These are phyloP conservation scores for Ceriops tagal DNA, from an alignment of 345 rosid genomes.

Conservation along the genomic window DNA sequence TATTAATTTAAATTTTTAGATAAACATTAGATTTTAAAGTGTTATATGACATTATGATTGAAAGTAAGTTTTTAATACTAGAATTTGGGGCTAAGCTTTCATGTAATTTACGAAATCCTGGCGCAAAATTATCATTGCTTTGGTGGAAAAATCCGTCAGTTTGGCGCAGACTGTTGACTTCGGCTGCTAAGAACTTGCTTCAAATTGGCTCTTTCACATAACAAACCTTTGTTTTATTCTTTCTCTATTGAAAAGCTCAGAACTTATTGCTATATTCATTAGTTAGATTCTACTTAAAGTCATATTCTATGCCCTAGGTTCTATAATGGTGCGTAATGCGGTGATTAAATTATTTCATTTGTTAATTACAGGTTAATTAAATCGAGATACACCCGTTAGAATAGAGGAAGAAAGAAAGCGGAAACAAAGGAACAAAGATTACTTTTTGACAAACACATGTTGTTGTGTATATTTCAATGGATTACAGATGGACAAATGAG, in stretches of 20 bases:
- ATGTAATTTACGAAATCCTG: not conserved
- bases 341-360: not conserved
- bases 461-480: not conserved
- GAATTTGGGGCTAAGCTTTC: not conserved
- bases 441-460: not conserved
- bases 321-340: not conserved
- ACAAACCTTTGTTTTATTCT: not conserved
- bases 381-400: not conserved
- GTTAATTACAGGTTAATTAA: not conserved
- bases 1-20: too few relatives aligned
- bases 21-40: too few relatives aligned
- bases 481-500: not conserved
- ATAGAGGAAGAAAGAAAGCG: not conserved
- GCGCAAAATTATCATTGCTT: constrained; percentile 9
- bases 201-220: too few relatives aligned
- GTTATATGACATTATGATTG: too few relatives aligned
- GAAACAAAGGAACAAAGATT: not conserved
- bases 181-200: too few relatives aligned
- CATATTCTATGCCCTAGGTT: not conserved
- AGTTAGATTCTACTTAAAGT: not conserved
- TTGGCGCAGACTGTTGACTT: not conserved
- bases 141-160: not conserved
- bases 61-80: constrained; percentile 10
- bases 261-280: not conserved
- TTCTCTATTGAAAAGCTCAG: not conserved